Evolutionary conservation across 306 rosid species (phyloP), one percentile per base, ranked within the genome.

Genomic region (Gleditsia sinensis): DNA sequence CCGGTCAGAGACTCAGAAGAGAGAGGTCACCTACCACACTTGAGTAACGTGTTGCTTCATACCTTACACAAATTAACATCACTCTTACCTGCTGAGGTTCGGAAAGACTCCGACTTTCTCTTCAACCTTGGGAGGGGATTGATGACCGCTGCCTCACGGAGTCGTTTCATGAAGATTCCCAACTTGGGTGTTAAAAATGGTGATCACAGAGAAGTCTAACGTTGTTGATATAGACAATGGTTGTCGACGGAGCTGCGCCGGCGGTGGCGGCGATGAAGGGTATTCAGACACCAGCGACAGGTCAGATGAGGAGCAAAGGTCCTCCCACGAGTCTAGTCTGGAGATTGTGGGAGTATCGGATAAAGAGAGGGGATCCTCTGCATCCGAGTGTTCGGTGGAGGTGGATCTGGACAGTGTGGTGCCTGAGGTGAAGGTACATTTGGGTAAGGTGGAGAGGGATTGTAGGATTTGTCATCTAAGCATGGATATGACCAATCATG

Each of bases 401-500:
- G 70, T 90, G 92, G 95, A 90, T 90, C 89, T 86, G 87, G 93
- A 81, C 33, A 56, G 73, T 79, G 89, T 62, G 48, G 77, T 79
- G 23, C 27, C 75, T 50, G 96, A 86, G 64, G 81, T 39, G 28
- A 86, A 60, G 84, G 73, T 66, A 48, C 95, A 87, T 84, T 81
- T 87, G 86, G 87, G 69, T 20, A 86, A 83, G 50, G 87, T 87
- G 27, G 90, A 90, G 79, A 90, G 90, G 82, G 98, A 93, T 79
- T 93, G 96, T 53, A 89, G 96, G 86, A 93, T 93, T 75, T 83
- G 87, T 19, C 81, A 83, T 30, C 87, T 93, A 74, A 89, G 96
- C 56, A 40, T 89, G 88, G 97, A 90, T 82, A 80, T 92, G 78
- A 67, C 88, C 28, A 86, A 91, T 71, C 90, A 82, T 40, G 98